phyloP scores from a whole-genome alignment of 176 grass and related monocot genomes.

The Pharus latifolius region DNA sequence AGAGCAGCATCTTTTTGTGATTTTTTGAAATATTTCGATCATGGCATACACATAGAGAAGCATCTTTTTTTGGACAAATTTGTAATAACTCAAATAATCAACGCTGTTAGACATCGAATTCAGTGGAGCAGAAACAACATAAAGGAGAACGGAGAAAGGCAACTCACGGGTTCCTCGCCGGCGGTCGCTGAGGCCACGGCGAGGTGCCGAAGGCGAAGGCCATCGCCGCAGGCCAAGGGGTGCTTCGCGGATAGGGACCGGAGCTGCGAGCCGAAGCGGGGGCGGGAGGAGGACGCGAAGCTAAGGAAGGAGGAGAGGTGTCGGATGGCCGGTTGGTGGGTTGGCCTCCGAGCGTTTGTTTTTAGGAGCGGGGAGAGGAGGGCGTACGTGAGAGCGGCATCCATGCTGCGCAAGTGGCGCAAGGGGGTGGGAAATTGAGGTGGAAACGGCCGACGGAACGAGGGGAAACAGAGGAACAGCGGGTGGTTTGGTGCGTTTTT shows the following conservation, averaged over 20 bases:
- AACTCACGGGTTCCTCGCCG: slow-evolving; percentile 29
- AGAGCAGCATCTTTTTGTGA: too few species aligned
- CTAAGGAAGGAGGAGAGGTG: slow-evolving; percentile 22
- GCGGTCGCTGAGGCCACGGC: slow-evolving; percentile 35
- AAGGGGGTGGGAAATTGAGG: too few species aligned
- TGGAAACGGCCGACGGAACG: too few species aligned
- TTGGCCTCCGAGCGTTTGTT: too few species aligned
- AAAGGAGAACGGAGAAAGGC: slow-evolving; percentile 8
- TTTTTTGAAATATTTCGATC: too few species aligned
- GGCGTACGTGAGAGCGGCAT: slow-evolving; percentile 30
- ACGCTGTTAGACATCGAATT: background rate
- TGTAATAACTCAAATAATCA: too few species aligned
- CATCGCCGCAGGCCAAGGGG: background rate
- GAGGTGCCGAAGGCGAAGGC: slow-evolving; percentile 4
- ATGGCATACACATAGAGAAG: too few species aligned
- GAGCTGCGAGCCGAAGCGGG: slow-evolving; percentile 1
- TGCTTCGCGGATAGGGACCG: too few species aligned
- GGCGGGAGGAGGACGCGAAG: slow-evolving; percentile 7
- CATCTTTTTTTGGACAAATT: too few species aligned
- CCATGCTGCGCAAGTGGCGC: too few species aligned
- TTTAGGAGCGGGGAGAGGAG: slow-evolving; percentile 9
- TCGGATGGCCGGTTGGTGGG: background rate
- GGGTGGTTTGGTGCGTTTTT: too few species aligned
- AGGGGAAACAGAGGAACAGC: too few species aligned
- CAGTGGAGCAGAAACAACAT: background rate